Percentiles rank a stretch among this genome's conserved stretches.
Conservation (phyloP, 2,329 filamentous ascomycete genomes). For the Sclerotinia minor region DNA sequence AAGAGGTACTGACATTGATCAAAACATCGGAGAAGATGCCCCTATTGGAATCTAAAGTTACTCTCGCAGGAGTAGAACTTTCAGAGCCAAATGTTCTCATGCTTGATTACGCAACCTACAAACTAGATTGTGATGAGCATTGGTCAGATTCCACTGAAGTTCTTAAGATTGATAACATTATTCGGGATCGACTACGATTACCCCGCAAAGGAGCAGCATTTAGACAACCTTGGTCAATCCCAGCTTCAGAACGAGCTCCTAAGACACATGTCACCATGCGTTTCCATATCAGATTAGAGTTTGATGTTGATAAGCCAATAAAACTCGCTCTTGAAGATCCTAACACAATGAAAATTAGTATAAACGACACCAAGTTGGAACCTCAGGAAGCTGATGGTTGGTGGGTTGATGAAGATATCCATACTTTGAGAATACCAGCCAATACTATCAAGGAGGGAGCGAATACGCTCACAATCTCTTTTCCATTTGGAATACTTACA, state of each 20-base stretch:
- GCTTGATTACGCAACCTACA: conserved; percentile 40
- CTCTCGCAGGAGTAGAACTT: conserved; percentile 29
- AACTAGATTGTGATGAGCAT: conserved; percentile 29
- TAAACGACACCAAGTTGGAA: conserved; percentile 32
- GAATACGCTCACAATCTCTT: conserved; percentile 34
- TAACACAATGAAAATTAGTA: conserved; percentile 30
- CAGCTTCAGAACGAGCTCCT: conserved; percentile 31
- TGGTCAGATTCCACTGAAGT: conserved; percentile 37
- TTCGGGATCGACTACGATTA: conserved; percentile 35
- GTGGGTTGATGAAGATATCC: conserved; percentile 42
- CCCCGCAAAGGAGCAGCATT: conserved; percentile 37
- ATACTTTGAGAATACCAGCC: conserved; percentile 33
- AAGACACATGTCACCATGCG: conserved; percentile 33
- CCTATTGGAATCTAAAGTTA: conserved; percentile 20
- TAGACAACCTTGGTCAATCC: conserved; percentile 39
- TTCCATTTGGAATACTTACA: conserved; percentile 39
- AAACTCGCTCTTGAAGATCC: conserved; percentile 39
- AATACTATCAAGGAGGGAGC: conserved; percentile 33
- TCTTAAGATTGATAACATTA: conserved; percentile 40
- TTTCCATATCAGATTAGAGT: conserved; percentile 36
- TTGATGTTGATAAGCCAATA: conserved; percentile 26
- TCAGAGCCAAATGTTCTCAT: conserved; percentile 41
- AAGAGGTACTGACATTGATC: not conserved
- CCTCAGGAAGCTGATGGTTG: conserved; percentile 27
- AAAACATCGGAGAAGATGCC: not conserved